Evolutionary conservation across 257 asterid genomes (phyloP).

Genomic region (Ligustrum vulgare): DNA sequence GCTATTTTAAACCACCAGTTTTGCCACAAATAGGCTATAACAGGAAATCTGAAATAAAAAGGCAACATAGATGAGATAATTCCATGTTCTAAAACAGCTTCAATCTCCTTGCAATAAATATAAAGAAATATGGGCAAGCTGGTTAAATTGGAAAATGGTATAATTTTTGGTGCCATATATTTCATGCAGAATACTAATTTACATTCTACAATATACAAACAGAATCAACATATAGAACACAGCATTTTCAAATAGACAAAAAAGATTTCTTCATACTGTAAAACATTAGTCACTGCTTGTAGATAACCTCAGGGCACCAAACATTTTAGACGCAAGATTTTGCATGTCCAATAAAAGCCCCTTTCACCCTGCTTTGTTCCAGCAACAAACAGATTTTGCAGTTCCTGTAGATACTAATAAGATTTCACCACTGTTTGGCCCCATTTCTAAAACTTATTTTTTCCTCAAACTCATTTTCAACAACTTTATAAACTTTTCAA

Average conservation of each 20-base stretch:
- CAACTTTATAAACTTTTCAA: too few relatives aligned
- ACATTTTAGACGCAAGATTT: background rate
- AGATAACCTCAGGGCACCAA: background rate
- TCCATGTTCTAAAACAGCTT: constrained; percentile 15
- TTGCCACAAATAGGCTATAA: constrained; percentile 87
- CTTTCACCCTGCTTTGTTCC: background rate
- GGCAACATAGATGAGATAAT: constrained; percentile 4
- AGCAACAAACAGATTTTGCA: background rate
- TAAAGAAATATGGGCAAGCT: too few relatives aligned
- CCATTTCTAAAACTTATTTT: too few relatives aligned
- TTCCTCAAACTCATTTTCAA: too few relatives aligned
- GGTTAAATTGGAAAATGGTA: too few relatives aligned
- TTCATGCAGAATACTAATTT: background rate
- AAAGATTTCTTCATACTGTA: background rate
- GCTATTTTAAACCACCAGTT: constrained; percentile 98
- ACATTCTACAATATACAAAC: constrained; percentile 2
- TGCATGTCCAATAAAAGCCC: background rate
- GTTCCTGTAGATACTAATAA: background rate
- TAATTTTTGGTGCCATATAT: too few relatives aligned
- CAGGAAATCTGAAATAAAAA: constrained; percentile 64
- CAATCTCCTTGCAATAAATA: background rate
- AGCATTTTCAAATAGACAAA: background rate
- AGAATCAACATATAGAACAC: background rate
- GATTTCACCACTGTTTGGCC: background rate
- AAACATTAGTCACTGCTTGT: background rate